Conservation (phyloP, 305 asterid species). For the Fraxinus velutina region DNA sequence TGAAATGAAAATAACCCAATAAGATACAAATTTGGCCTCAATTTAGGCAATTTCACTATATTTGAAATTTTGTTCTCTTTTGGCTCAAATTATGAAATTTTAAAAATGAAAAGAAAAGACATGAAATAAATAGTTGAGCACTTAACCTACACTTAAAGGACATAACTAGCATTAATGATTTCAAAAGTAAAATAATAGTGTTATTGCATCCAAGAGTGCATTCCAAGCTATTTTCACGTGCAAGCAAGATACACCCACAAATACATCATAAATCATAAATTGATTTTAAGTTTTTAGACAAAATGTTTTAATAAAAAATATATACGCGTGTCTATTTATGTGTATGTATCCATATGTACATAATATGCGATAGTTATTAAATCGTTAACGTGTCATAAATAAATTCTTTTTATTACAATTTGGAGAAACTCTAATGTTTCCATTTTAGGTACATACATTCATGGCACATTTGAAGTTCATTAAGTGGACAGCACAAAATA, state of each 20-base stretch:
- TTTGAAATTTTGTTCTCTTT: not conserved
- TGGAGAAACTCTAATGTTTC: not conserved
- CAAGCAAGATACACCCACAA: constrained; percentile 27
- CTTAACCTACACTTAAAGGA: not conserved
- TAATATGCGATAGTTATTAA: not conserved
- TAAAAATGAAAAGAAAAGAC: not conserved
- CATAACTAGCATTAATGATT: not conserved
- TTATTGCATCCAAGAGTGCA: constrained; percentile 26
- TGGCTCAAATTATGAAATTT: not conserved
- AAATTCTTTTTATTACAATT: not conserved
- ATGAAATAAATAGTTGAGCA: too few species aligned
- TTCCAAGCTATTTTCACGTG: constrained; percentile 30
- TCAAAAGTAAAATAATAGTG: constrained; percentile 14
- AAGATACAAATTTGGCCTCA: not conserved
- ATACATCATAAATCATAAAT: not conserved
- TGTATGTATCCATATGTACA: not conserved
- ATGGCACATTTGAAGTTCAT: not conserved
- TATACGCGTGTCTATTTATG: not conserved
- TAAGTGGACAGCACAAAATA: not conserved
- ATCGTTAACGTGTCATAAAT: not conserved
- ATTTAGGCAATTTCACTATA: not conserved
- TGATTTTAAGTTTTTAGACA: not conserved
- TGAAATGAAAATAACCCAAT: not conserved
- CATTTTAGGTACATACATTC: not conserved
- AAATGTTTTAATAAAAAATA: not conserved